Conservation (phyloP, 2,329 filamentous ascomycete species). For the Ploettnerulaceae sp. region DNA sequence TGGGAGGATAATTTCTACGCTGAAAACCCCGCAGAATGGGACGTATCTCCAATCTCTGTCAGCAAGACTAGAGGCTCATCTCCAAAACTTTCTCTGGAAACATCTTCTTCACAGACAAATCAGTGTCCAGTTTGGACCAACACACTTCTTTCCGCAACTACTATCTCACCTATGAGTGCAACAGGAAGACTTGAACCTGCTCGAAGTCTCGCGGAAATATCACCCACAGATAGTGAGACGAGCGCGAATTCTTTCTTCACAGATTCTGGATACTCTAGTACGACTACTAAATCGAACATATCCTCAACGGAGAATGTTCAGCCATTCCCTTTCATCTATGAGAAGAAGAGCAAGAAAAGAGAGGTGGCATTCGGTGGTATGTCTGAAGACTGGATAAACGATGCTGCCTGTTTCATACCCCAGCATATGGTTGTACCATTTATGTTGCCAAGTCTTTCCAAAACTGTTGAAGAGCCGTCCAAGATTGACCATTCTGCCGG, state of each 20-base stretch:
- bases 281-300: constrained; percentile 16
- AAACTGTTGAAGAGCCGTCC: neutral
- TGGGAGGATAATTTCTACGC: constrained; percentile 22
- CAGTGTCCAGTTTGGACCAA: constrained; percentile 5
- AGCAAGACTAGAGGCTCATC: constrained; percentile 9
- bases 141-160: constrained; percentile 9
- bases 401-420: constrained; percentile 1
- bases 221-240: constrained; percentile 22
- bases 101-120: constrained; percentile 13
- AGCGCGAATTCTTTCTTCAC: constrained; percentile 24
- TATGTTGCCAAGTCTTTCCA: neutral
- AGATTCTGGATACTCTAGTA: constrained; percentile 28
- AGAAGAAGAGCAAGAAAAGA: constrained; percentile 17
- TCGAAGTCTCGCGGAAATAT: constrained; percentile 12
- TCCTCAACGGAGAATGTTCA: constrained; percentile 12
- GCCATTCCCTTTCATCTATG: constrained; percentile 15
- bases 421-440: neutral
- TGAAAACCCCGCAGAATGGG: constrained; percentile 18
- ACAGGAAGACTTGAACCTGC: constrained; percentile 6
- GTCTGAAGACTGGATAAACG: constrained; percentile 13
- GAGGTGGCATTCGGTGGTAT: constrained; percentile 9
- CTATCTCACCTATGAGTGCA: constrained; percentile 21
- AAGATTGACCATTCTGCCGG: constrained; percentile 17
- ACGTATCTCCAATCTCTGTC: constrained; percentile 3
- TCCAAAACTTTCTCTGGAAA: constrained; percentile 17